Base-by-base conservation (phyloP, 306 rosid genomes). In the Fragaria iinumae region DNA sequence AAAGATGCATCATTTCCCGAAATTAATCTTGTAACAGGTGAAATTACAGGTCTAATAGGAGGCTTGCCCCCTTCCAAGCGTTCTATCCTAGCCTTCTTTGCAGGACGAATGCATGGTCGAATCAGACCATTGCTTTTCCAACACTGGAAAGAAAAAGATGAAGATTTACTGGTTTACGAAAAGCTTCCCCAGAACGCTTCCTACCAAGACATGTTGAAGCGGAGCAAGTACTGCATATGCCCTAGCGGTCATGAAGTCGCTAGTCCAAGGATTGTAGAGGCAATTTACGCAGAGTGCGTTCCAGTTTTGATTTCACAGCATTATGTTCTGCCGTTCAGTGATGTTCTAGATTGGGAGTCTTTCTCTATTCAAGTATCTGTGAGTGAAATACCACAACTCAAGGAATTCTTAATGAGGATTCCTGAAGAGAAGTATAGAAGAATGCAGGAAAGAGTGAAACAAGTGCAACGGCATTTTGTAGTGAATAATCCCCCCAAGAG, bases 1-100 rank as follows among this genome's bases (percentile, higher is more conserved):
- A 89, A 89, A 84, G 93, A 89, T 68, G 93, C 91, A 56, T 87
- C 93, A 23, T 77, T 89, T 69, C 91, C 91, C 6, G 90, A 89
- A 79, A 87, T 89, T 71, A 84, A 89, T 77, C 76, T 89, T 4
- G 20, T 44, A 64, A 79, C 79, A 16, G 90, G 91, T 21, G 83
- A 83, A 13, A 80, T 79, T 38, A 78, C 29, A 8, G 72, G 77
- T 41, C 79, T 87, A 21, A 29, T 59, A 32, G 90, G 87, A 8
- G 88, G 88, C 55, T 68, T 76, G 34, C 85, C 86, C 0, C 32
- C 55, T 8, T 38, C 73, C 13, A 71, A 82, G 38, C 73, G 89
- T 57, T 78, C 84, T 41, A 59, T 56, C 55, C 72, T 87, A 44
- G 93, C 88, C 1, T 89, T 89, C 73, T 89, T 87, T 63, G 88